Evolutionary conservation across 805 yeast genomes (phyloP), one percentile per base, ranked within the genome.

Genomic region (Barnettozyma pratensis): DNA sequence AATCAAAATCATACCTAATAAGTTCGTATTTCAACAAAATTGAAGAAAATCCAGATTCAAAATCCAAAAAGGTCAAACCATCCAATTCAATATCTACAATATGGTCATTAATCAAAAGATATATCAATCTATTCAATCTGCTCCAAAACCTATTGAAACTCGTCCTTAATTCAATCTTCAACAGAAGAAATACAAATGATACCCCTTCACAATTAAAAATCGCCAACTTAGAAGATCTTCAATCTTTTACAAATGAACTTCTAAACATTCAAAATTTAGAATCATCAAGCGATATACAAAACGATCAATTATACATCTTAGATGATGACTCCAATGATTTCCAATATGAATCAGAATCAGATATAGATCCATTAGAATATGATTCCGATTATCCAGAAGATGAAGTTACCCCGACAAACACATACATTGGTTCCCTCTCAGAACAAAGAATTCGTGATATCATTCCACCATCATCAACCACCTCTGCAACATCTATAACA

Each of bases 241-340:
- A 40, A 26, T 12, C 28, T 26, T 8, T 32, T 28, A 10, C 32
- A 14, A 9, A 42, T 34, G 34, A 35, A 6, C n/a, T 11, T 9
- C 34, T 35, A 7, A 30, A n/a, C 27, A 40, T 6, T 5, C 45
- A 35, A 14, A 12, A 28, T 4, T 8, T 32, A 12, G 14, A 31
- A 31, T 11, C 34, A 31, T 11, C 34, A 31, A 8, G 11, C 34
- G 11, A 31, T 8, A 11, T 8, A 31, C 11, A 31, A 8, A 11
- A 31, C 34, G 34, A 31, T 8, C 11, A 31, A 19, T 8, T 65
- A 74, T 14, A 39, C n/a, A 44, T 44, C 7, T 14, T 69, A 3
- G 64, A 54, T 25, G 73, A 47, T 27, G 51, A 48, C 26, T 39
- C 70, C 28, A 72, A 71, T 28, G 73, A 71, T 39, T 65, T 60